A percentile compares a stretch with the other conserved stretches of the same genome.
Evolutionary conservation across 352 stramenopile species (phyloP).

Genomic region (Phytophthora fragariae): DNA sequence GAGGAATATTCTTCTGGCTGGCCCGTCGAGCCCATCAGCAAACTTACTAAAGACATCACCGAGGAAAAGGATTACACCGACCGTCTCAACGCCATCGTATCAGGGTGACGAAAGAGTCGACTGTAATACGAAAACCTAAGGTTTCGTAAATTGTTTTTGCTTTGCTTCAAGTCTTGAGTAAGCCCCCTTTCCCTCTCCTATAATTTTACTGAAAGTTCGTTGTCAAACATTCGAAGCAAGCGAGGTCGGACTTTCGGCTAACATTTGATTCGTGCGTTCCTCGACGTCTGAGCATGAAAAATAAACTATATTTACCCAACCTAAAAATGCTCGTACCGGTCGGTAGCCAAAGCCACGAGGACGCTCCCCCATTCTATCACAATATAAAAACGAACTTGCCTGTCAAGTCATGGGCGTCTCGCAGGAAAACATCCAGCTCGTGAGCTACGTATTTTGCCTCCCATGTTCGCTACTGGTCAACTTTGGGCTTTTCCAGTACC

Average conservation of each 20-base stretch:
- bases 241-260: too few relatives aligned
- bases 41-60: not conserved
- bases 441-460: conserved; percentile 14
- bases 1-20: not conserved
- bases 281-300: too few relatives aligned
- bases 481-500: conserved; percentile 26
- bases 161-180: too few relatives aligned
- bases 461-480: conserved; percentile 22
- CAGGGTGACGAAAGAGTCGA: not conserved
- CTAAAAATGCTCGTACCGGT: too few relatives aligned
- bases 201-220: too few relatives aligned
- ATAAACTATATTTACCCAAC: too few relatives aligned
- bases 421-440: conserved; percentile 16
- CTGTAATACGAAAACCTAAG: not conserved
- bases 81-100: not conserved
- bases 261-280: too few relatives aligned
- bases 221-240: too few relatives aligned
- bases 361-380: not conserved
- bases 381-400: not conserved
- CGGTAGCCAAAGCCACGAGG: not conserved
- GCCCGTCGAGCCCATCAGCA: not conserved
- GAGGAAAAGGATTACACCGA: not conserved
- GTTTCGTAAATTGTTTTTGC: too few relatives aligned
- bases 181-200: too few relatives aligned
- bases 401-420: conserved; percentile 2